Conservation (phyloP, 495 filamentous ascomycete genomes). For the Darksidea phi region DNA sequence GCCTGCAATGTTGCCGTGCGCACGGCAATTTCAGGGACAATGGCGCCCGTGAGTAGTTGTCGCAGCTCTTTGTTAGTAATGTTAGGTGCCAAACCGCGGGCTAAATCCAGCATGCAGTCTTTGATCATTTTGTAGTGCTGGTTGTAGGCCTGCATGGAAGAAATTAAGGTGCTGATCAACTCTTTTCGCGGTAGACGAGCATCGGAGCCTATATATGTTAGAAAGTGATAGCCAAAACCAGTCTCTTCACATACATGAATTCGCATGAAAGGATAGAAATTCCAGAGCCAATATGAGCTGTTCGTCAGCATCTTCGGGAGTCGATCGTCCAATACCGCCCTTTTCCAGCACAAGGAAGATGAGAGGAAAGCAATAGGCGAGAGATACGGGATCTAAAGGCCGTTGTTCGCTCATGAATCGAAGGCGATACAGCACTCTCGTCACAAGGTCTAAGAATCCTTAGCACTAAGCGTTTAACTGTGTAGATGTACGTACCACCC, state of each 20-base stretch:
- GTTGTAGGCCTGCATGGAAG: slow-evolving; percentile 81
- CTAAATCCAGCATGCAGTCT: slow-evolving; percentile 82
- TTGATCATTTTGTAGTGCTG: slow-evolving; percentile 94
- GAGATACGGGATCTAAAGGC: slow-evolving; percentile 79
- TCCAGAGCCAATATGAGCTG: slow-evolving; percentile 90
- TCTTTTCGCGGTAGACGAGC: slow-evolving; percentile 71
- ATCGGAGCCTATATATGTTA: slow-evolving; percentile 52
- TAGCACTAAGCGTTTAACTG: background rate
- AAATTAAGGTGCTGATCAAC: slow-evolving; percentile 66
- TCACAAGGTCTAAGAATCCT: slow-evolving; percentile 63
- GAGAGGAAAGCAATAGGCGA: slow-evolving; percentile 84
- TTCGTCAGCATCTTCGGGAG: slow-evolving; percentile 74
- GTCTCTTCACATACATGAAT: slow-evolving; percentile 52
- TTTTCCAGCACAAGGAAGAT: slow-evolving; percentile 70
- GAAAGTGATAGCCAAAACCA: background rate
- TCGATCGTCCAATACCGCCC: slow-evolving; percentile 70
- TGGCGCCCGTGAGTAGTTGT: slow-evolving; percentile 68
- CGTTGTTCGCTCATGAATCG: slow-evolving; percentile 88
- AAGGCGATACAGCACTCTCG: slow-evolving; percentile 84
- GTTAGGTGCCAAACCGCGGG: slow-evolving; percentile 73
- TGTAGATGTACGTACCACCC: slow-evolving; percentile 43
- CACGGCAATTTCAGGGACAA: slow-evolving; percentile 75
- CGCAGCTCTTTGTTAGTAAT: slow-evolving; percentile 67
- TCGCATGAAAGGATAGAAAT: slow-evolving; percentile 82
- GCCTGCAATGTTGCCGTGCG: slow-evolving; percentile 85